These are phyloP conservation scores for Nitzschia sp. DNA, from an alignment of 108 stramenopile genomes.

Conservation along the genomic window DNA sequence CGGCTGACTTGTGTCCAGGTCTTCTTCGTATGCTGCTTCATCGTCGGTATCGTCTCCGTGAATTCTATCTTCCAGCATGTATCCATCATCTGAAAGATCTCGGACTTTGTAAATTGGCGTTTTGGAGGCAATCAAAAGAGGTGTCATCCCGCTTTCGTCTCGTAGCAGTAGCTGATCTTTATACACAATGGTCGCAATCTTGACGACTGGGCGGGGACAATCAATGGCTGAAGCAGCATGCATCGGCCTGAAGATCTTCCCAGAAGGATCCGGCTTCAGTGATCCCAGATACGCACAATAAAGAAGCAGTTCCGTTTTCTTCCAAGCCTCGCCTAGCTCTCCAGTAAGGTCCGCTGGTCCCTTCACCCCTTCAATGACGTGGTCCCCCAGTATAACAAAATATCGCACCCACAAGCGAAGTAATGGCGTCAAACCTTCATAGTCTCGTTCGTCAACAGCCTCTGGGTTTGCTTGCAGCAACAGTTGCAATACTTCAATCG, in stretches of 20 bases:
- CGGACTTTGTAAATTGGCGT: constrained; percentile 60
- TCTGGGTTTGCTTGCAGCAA: constrained; percentile 50
- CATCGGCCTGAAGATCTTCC: constrained; percentile 34
- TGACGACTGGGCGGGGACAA: constrained; percentile 61
- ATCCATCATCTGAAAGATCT: constrained; percentile 62
- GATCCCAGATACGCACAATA: constrained; percentile 29
- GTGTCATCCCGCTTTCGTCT: constrained; percentile 49
- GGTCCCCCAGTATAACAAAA: constrained; percentile 61
- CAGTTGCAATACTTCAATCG: constrained; percentile 50
- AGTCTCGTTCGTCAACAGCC: constrained; percentile 53
- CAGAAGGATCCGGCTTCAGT: neutral
- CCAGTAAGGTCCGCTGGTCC: constrained; percentile 46
- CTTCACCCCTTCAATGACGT: constrained; percentile 45
- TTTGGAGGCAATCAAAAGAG: constrained; percentile 48
- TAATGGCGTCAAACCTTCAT: constrained; percentile 62
- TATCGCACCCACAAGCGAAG: constrained; percentile 65
- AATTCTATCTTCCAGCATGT: constrained; percentile 38
- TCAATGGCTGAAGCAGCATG: constrained; percentile 60
- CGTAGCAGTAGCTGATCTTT: constrained; percentile 40
- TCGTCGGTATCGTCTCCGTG: constrained; percentile 43
- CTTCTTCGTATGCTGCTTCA: constrained; percentile 17
- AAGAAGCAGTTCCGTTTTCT: constrained; percentile 54
- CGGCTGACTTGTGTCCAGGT: constrained; percentile 11
- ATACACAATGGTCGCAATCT: constrained; percentile 53
- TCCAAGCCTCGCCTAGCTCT: constrained; percentile 61